These are phyloP conservation scores for Scheffersomyces cryptocercus DNA, from an alignment of 1,139 yeast species.

Conservation along the genomic window DNA sequence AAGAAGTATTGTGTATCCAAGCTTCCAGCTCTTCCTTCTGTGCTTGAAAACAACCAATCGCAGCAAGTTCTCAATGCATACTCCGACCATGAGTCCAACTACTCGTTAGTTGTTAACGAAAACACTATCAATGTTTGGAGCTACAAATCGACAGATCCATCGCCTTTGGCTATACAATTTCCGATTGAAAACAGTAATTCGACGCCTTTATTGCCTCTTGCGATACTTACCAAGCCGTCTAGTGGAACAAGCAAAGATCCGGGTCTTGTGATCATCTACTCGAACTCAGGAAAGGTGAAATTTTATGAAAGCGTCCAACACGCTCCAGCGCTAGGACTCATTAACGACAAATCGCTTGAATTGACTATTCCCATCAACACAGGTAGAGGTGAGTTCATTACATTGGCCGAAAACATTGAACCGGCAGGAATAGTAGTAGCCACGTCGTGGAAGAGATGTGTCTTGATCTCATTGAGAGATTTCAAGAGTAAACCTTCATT, in stretches of 20 bases:
- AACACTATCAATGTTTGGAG: constrained; percentile 68
- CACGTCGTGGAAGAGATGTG: constrained; percentile 69
- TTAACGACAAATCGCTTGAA: constrained; percentile 43
- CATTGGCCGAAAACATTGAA: constrained; percentile 61
- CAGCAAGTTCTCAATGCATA: constrained; percentile 41
- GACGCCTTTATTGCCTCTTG: constrained; percentile 44
- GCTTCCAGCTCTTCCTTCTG: constrained; percentile 58
- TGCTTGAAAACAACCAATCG: constrained; percentile 23
- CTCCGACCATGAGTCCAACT: constrained; percentile 54
- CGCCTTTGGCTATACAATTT: constrained; percentile 58
- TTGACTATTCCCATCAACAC: constrained; percentile 36
- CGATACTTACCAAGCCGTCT: constrained; percentile 66
- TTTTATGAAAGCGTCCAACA: constrained; percentile 70
- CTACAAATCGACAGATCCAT: constrained; percentile 58
- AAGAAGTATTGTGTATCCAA: constrained; percentile 59
- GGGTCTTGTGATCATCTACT: constrained; percentile 63
- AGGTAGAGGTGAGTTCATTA: constrained; percentile 55
- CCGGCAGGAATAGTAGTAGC: constrained; percentile 76
- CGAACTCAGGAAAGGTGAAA: constrained; percentile 54
- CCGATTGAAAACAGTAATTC: constrained; percentile 21
- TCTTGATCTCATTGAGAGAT: constrained; percentile 67
- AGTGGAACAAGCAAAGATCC: constrained; percentile 62
- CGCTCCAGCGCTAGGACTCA: constrained; percentile 67
- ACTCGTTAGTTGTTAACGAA: constrained; percentile 55
- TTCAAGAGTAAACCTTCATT: constrained; percentile 63